A percentile compares a stretch with the other conserved stretches of the same genome.
Conservation (phyloP, 2,329 filamentous ascomycete species). For the Paecilomyces formosus region DNA sequence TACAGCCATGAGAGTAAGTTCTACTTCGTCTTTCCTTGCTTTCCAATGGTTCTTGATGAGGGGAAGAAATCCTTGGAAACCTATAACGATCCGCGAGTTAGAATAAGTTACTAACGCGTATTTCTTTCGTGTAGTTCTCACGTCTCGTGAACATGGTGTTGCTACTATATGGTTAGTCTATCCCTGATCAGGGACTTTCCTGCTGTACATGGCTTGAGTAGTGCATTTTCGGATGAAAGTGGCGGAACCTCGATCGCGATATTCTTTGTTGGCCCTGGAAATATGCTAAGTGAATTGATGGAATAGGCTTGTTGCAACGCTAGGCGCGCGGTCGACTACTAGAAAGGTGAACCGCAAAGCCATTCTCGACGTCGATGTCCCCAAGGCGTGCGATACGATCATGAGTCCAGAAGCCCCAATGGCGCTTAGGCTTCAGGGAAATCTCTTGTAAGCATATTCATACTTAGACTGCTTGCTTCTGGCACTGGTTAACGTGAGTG, state of each 20-base stretch:
- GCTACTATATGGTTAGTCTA: conserved; percentile 78
- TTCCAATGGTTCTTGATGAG: not conserved
- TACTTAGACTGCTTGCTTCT: not conserved
- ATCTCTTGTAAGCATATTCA: conserved; percentile 57
- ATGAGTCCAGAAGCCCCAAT: conserved; percentile 77
- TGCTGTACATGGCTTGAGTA: not conserved
- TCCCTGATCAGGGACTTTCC: not conserved
- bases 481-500: not conserved
- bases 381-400: conserved; percentile 83
- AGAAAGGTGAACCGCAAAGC: conserved; percentile 75
- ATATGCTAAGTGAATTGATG: not conserved
- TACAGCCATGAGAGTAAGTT: conserved; percentile 85
- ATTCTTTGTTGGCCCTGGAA: too few species aligned
- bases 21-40: not conserved
- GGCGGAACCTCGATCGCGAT: not conserved
- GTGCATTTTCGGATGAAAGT: not conserved
- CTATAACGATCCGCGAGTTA: conserved; percentile 1
- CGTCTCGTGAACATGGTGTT: conserved; percentile 79
- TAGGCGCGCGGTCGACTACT: conserved; percentile 63
- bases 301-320: conserved; percentile 79
- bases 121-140: conserved; percentile 54
- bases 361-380: conserved; percentile 80
- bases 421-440: conserved; percentile 82
- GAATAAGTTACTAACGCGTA: conserved; percentile 14
- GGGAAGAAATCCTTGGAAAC: not conserved